Evolutionary conservation across 164 flowering plant genomes (phyloP).

Genomic region (Sextonia rubra): DNA sequence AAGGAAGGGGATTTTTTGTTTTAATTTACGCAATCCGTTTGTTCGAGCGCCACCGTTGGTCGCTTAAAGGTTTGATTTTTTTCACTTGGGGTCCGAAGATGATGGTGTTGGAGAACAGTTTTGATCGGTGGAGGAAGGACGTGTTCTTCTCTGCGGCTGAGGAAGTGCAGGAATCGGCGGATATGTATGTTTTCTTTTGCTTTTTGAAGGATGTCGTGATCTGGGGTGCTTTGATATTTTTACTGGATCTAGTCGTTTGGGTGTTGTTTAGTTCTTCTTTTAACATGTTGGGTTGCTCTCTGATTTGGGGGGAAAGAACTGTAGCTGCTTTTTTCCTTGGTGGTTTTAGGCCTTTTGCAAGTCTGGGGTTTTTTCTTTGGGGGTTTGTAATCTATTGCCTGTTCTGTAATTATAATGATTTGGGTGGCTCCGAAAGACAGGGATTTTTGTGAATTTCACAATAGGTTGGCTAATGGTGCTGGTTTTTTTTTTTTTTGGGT

Average conservation of each 20-base stretch:
- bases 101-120: constrained; percentile 71
- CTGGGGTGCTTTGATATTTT: background rate
- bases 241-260: background rate
- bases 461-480: background rate
- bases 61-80: constrained; percentile 2
- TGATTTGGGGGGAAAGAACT: background rate
- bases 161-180: constrained; percentile 88
- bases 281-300: background rate
- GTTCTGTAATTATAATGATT: background rate
- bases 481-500: background rate
- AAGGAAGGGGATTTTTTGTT: background rate
- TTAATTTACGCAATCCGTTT: constrained; percentile 4
- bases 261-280: background rate
- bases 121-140: constrained; percentile 85
- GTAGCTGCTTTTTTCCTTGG: background rate
- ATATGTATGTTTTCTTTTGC: constrained; percentile 43
- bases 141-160: constrained; percentile 87
- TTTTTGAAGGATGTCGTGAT: constrained; percentile 7
- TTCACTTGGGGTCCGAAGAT: constrained; percentile 13
- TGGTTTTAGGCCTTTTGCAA: no score
- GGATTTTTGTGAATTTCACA: background rate
- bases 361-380: background rate
- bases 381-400: background rate
- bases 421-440: background rate
- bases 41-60: background rate